Percentiles rank a stretch among this genome's conserved stretches.
Conservation (phyloP, 305 asterid genomes). For the Salvia sclarea region DNA sequence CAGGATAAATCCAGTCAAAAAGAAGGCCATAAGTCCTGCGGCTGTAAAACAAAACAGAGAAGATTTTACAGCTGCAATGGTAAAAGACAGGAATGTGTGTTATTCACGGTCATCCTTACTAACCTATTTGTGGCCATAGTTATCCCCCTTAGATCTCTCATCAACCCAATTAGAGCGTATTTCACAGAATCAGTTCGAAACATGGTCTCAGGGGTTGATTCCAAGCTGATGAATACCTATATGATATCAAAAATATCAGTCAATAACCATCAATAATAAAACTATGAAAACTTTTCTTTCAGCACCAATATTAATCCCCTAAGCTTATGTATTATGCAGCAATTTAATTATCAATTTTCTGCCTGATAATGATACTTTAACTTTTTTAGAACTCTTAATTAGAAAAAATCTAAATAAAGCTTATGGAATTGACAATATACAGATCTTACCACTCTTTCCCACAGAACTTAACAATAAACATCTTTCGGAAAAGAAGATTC, state of each 20-base stretch:
- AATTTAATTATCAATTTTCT: background rate
- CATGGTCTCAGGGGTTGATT: conserved; percentile 75
- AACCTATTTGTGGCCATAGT: conserved; percentile 95
- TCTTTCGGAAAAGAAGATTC: background rate
- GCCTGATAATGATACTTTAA: background rate
- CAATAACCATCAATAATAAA: conserved; percentile 19
- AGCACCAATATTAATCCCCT: conserved; percentile 10
- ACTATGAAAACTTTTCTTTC: background rate
- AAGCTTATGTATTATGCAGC: background rate
- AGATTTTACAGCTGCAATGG: conserved; percentile 25
- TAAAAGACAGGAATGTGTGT: conserved; percentile 16
- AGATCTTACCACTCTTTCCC: conserved; percentile 4
- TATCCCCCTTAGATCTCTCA: conserved; percentile 96
- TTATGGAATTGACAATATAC: background rate
- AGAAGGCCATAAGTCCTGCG: conserved; percentile 88
- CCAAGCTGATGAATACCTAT: conserved; percentile 75
- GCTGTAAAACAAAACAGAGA: conserved; percentile 52
- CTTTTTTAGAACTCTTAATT: background rate
- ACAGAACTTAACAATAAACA: background rate
- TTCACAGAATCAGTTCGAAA: conserved; percentile 86
- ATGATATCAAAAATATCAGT: conserved; percentile 31
- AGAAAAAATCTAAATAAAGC: background rate
- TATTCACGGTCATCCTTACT: conserved; percentile 32
- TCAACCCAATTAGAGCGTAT: conserved; percentile 86
- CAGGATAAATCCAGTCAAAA: conserved; percentile 97